Conservation (phyloP, 306 rosid genomes). For the Malus asiatica region DNA sequence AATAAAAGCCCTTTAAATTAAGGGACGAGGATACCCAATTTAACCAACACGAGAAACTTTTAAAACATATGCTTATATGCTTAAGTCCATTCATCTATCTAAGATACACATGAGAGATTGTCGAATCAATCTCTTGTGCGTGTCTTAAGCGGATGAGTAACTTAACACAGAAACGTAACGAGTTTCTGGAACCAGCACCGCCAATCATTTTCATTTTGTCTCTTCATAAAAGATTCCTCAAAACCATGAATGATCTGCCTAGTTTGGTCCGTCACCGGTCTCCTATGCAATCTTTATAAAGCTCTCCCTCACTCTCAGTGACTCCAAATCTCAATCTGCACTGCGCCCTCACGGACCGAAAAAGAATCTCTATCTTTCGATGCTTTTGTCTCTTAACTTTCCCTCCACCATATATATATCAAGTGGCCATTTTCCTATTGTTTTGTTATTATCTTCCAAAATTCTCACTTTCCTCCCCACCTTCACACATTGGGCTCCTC, state of each 20-base stretch:
- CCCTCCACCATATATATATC: slow-evolving; percentile 24
- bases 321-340: not conserved
- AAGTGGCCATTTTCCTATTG: slow-evolving; percentile 28
- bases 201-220: not conserved
- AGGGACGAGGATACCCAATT: not conserved
- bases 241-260: slow-evolving; percentile 1
- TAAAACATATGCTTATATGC: too few relatives aligned
- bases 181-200: not conserved
- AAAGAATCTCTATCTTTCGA: slow-evolving; percentile 42
- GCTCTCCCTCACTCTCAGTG: not conserved
- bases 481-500: not conserved
- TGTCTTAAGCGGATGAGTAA: not conserved
- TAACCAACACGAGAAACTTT: not conserved
- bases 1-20: not conserved
- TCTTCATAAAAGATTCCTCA: slow-evolving; percentile 19
- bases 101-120: too few relatives aligned
- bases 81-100: too few relatives aligned
- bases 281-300: not conserved
- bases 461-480: not conserved
- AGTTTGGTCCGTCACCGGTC: slow-evolving; percentile 26
- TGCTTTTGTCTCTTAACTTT: slow-evolving; percentile 20
- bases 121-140: too few relatives aligned
- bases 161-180: too few relatives aligned
- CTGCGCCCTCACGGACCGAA: slow-evolving; percentile 31
- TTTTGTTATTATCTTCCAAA: slow-evolving; percentile 23